These are phyloP conservation scores for Zymoseptoria brevis DNA, from an alignment of 2,329 filamentous ascomycete species.

Conservation along the genomic window DNA sequence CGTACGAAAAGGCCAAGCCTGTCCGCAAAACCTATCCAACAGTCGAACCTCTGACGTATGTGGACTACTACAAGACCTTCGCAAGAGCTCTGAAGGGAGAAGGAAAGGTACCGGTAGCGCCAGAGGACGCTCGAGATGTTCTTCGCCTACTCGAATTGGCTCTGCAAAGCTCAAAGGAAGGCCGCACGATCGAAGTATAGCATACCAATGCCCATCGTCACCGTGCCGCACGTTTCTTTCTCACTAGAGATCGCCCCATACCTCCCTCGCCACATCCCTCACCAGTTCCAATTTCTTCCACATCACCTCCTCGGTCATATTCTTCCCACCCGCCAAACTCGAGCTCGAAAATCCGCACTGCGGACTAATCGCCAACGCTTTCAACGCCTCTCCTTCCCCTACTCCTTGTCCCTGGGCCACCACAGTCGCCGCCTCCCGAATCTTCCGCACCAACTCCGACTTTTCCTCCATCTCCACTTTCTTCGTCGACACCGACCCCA, in stretches of 20 bases:
- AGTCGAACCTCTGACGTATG: slow-evolving; percentile 59
- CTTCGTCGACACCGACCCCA: slow-evolving; percentile 28
- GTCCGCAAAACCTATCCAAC: slow-evolving; percentile 47
- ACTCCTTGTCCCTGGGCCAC: slow-evolving; percentile 24
- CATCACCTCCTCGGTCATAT: slow-evolving; percentile 26
- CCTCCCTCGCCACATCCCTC: slow-evolving; percentile 18
- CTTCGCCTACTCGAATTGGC: slow-evolving; percentile 51
- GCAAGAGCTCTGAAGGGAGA: slow-evolving; percentile 46
- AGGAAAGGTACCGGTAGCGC: slow-evolving; percentile 46
- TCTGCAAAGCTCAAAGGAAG: slow-evolving; percentile 45
- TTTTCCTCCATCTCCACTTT: slow-evolving; percentile 22
- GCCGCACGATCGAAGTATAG: slow-evolving; percentile 35
- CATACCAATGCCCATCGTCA: neutral
- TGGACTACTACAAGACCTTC: slow-evolving; percentile 55
- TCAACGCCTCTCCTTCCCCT: slow-evolving; percentile 19
- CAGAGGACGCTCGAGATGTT: slow-evolving; percentile 46
- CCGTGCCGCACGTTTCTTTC: neutral
- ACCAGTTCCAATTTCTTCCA: slow-evolving; percentile 26
- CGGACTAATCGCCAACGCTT: slow-evolving; percentile 24
- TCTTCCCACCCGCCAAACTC: slow-evolving; percentile 22
- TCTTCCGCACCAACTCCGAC: slow-evolving; percentile 17
- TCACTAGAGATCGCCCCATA: slow-evolving; percentile 14
- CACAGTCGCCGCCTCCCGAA: slow-evolving; percentile 21
- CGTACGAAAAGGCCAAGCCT: slow-evolving; percentile 32
- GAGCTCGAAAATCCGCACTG: slow-evolving; percentile 28